These are phyloP conservation scores for Auriscalpium microsporum DNA, from an alignment of 768 basidiomycete species.

Conservation along the genomic window DNA sequence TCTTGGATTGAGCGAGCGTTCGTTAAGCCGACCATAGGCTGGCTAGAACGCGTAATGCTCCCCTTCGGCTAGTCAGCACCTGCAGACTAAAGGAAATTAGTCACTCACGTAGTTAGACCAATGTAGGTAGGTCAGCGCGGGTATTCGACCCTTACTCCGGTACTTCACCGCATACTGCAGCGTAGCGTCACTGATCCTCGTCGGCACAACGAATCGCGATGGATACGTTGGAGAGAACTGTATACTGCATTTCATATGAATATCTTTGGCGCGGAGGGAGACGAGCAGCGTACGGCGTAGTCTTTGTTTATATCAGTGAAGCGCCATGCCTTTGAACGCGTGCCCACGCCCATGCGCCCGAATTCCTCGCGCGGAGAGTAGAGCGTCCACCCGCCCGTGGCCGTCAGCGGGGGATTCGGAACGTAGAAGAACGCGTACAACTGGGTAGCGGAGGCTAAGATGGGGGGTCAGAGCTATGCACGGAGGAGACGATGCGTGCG, in stretches of 20 bases:
- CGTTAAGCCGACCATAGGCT: conserved; percentile 97
- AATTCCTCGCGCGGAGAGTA: conserved; percentile 90
- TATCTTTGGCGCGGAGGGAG: conserved; percentile 10
- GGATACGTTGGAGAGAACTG: conserved; percentile 95
- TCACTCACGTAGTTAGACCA: conserved; percentile 83
- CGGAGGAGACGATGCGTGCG: conserved; percentile 24
- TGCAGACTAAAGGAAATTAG: not conserved
- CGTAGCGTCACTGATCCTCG: conserved; percentile 90
- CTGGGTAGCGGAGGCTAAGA: conserved; percentile 69
- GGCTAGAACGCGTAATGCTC: conserved; percentile 90
- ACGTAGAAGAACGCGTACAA: conserved; percentile 89
- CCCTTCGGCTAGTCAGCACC: conserved; percentile 45
- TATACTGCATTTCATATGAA: conserved; percentile 30
- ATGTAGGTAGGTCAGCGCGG: conserved; percentile 85
- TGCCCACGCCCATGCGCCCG: conserved; percentile 88
- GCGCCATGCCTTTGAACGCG: conserved; percentile 89
- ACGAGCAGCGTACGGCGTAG: conserved; percentile 56
- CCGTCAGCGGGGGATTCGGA: conserved; percentile 61
- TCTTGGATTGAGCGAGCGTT: conserved; percentile 95
- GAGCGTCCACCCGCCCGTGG: conserved; percentile 68
- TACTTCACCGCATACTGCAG: conserved; percentile 91
- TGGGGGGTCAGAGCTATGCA: too few species aligned
- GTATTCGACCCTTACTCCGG: conserved; percentile 90
- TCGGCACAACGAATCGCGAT: conserved; percentile 79
- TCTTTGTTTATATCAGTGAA: conserved; percentile 96